A percentile compares a stretch with the other conserved stretches of the same genome.
phyloP scores from a whole-genome alignment of 108 stramenopile genomes.

The Hondaea fermentalgiana region DNA sequence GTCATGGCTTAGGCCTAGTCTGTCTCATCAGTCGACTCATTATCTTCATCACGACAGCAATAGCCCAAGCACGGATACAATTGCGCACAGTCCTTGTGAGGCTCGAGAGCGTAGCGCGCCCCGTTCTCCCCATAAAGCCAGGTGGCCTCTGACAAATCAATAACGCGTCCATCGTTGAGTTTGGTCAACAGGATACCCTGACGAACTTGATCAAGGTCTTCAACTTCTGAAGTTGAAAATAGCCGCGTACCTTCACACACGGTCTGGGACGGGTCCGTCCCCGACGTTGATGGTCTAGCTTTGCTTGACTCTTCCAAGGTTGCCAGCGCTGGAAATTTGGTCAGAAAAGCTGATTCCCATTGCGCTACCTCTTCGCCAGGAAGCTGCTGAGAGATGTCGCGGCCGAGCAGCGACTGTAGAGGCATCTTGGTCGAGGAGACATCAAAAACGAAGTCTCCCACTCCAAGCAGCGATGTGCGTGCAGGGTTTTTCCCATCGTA shows the following conservation, averaged over 20 bases:
- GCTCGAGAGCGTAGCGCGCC: not conserved
- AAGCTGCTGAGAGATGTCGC: no score
- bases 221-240: not conserved
- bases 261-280: no score
- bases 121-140: not conserved
- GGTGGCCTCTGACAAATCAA: not conserved
- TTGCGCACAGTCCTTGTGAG: not conserved
- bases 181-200: not conserved
- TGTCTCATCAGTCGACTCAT: not conserved
- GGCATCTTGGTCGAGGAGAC: not conserved
- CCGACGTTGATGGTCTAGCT: no score
- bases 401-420: no score
- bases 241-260: no score
- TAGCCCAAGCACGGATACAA: not conserved
- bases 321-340: no score
- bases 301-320: no score
- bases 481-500: not conserved
- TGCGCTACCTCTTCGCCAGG: no score
- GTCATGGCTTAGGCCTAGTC: not conserved
- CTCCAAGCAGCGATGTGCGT: not conserved
- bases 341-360: no score
- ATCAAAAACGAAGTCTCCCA: not conserved
- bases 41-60: not conserved
- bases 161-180: not conserved
- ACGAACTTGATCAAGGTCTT: not conserved